These are phyloP conservation scores for Anethum foeniculum DNA, from an alignment of 140 eudicot genomes.

Conservation along the genomic window DNA sequence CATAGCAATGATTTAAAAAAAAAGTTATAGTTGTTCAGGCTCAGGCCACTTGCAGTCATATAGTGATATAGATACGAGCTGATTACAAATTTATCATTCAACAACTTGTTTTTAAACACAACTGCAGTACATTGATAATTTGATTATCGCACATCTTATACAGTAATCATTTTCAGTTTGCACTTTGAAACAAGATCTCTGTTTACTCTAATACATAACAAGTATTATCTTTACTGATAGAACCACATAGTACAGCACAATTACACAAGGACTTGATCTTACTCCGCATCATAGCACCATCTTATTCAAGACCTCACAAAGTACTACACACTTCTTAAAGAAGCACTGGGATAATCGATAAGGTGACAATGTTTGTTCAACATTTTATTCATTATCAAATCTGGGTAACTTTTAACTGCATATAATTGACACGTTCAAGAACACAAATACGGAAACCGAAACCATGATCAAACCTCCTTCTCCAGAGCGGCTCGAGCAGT, in stretches of 20 bases:
- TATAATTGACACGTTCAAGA: neutral
- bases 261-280: no score
- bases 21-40: no score
- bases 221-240: neutral
- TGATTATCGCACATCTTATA: neutral
- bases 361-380: no score
- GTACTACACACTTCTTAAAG: neutral
- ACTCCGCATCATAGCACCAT: neutral
- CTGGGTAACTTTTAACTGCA: neutral
- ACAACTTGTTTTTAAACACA: neutral
- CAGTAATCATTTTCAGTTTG: neutral
- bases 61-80: no score
- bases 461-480: conserved; percentile 16
- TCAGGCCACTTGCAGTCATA: no score
- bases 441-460: neutral
- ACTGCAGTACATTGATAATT: neutral
- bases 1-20: no score
- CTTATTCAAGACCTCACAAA: neutral
- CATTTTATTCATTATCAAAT: no score
- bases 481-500: conserved; percentile 50
- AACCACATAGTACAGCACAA: neutral
- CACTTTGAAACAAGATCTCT: neutral
- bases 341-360: neutral
- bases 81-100: no score
- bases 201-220: neutral